Evolutionary conservation across 2,329 filamentous ascomycete species (phyloP), one percentile per base, ranked within the genome.

Genomic region (Fusarium brachygibbosum): DNA sequence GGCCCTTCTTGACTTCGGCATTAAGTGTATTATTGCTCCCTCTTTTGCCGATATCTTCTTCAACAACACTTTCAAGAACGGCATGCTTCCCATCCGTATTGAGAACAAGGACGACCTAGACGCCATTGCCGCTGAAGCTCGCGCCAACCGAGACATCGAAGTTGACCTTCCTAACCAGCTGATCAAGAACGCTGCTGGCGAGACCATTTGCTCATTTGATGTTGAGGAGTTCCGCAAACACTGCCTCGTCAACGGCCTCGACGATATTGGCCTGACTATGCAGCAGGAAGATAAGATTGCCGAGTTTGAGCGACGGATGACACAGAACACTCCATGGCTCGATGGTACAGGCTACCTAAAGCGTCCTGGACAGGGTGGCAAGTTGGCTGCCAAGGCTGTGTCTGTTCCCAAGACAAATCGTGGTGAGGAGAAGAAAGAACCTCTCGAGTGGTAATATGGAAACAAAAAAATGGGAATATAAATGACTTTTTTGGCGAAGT

Each of bases 11-110:
- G 96, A 98, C 82, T 98, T 98, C 75, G 96, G 96, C 72, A 97
- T 99, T 83, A 93, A 91, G 78, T 95, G 91, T 79, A 87, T 98
- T 76, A 97, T 98, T 73, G 96, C 95, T 1, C 93, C 93, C 2
- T 94, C 92, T 2, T 89, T 87, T 66, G 83, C 80, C 63, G 80
- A 82, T 62, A 99, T 99, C 80, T 98, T 98, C 89, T 97, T 95
- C 88, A 98, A 97, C 88, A 99, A 99, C 86, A 96, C 92, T n/a
- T 98, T 98, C 88, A 98, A 99, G 87, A 99, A 99, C 84, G 95
- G 95, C 83, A 98, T 98, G 96, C 85, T 98, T 68, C 94, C 95
- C 48, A 89, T 98, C 65, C 82, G 86, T 62, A 91, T 98, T 77
- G 83, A 86, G 32, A 89, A 95, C 79, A 81, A 88, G 70, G 84